phyloP scores from a whole-genome alignment of 2,329 filamentous ascomycete species.

The Beauveria australis region DNA sequence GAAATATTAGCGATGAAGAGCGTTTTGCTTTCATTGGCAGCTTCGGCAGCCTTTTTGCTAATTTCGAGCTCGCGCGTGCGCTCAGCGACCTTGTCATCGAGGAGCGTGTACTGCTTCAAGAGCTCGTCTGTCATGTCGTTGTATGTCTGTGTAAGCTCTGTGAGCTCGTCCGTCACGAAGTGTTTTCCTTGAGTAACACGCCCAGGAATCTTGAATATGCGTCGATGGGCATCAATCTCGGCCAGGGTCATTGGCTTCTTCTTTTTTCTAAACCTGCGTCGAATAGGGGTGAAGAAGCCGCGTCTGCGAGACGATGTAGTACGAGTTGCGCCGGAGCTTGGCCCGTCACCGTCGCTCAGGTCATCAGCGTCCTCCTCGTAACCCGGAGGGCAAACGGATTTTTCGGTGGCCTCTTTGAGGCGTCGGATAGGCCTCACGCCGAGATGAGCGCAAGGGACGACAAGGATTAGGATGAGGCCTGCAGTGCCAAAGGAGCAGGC shows the following conservation, averaged over 20 bases:
- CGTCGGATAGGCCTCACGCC: conserved; percentile 73
- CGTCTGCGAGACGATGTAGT: conserved; percentile 27
- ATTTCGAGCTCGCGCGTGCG: conserved; percentile 78
- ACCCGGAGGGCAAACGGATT: conserved; percentile 59
- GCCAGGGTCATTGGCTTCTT: conserved; percentile 18
- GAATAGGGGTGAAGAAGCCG: conserved; percentile 31
- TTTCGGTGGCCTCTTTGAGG: conserved; percentile 66
- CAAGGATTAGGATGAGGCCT: conserved; percentile 61
- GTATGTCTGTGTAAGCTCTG: conserved; percentile 76
- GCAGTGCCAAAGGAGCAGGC: conserved; percentile 80
- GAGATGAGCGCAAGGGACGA: conserved; percentile 73
- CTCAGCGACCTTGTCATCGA: conserved; percentile 79
- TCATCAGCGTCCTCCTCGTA: conserved; percentile 40
- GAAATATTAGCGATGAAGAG: conserved; percentile 95
- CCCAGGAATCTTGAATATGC: conserved; percentile 73
- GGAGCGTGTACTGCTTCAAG: conserved; percentile 71
- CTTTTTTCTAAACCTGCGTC: conserved; percentile 27
- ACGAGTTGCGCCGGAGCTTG: conserved; percentile 33
- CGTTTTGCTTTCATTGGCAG: conserved; percentile 95
- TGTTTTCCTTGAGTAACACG: conserved; percentile 72
- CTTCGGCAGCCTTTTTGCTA: conserved; percentile 85
- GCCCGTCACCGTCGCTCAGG: conserved; percentile 28
- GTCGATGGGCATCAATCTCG: conserved; percentile 33
- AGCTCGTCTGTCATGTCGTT: conserved; percentile 93
- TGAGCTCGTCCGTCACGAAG: conserved; percentile 73